Base-by-base conservation (phyloP, 371 early-diverging fungal genomes). In the Mortierella sp. region DNA sequence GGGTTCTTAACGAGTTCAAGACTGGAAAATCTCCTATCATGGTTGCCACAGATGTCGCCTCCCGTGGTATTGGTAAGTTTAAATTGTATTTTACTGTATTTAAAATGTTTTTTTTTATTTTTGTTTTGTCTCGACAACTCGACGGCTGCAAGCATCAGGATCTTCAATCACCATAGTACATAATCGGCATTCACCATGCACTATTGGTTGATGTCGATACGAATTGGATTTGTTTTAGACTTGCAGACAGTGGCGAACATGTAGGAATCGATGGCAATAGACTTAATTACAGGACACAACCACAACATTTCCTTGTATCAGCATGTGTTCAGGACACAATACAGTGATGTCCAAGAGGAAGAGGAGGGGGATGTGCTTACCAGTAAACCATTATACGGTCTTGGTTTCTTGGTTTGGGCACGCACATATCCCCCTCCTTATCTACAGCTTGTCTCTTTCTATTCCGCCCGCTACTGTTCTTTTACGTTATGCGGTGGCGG, bases 11-110 rank as follows among this genome's bases (percentile, higher is more conserved):
- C 72, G 93, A 97, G 88, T 97, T 99, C 91, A 95, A 94, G 83
- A 78, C 90, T 29, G 97, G 97, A 53, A 90, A 88, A 59, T 91
- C 91, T 49, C 97, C 97, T 19, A 94, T 98, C 75, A 93, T 99
- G 93, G 98, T 99, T 68, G 99, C 99, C 29, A 99, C 99, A 4
- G 99, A 99, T 87, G 99, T 99, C 54, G 99, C 99, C 62, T 97
- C 98, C 65, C 96, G 99, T 89, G 99, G 99, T 83, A 92, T 99
- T 68, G 99, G 98, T 96, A 95, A 87, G 89, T 89, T 66, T 34
- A 53, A 40, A 35, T 64, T 64, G 23, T 31, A n/a, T 67, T 51
- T 17, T 61, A 13, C 6, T 13, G 15, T 6, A 26, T 10, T 53
- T 3, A 10, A 28, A 26, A 9, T 12, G 6, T 40, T 45, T 29